Evolutionary conservation across 164 flowering plant species (phyloP).

Genomic region (Aristolochia californica): DNA sequence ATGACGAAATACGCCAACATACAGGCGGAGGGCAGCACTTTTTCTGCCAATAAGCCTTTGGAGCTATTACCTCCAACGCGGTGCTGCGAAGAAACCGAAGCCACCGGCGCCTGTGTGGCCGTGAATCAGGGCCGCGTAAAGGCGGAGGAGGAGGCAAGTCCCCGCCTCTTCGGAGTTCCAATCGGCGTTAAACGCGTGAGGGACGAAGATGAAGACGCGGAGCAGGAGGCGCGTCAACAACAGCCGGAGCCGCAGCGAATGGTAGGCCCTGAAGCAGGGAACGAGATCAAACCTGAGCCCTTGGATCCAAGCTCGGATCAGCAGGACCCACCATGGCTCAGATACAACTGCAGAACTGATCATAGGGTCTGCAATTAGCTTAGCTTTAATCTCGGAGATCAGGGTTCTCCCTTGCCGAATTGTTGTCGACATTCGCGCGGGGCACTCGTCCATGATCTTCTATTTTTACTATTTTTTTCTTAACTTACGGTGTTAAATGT

Average conservation of each 20-base stretch:
- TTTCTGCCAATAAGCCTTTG: conserved; percentile 20
- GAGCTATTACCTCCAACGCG: conserved; percentile 36
- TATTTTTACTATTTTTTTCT: too few relatives aligned
- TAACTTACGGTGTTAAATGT: too few relatives aligned
- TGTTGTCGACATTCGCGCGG: too few relatives aligned
- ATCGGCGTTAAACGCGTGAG: conserved; percentile 51
- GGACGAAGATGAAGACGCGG: conserved; percentile 13
- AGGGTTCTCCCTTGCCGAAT: too few relatives aligned
- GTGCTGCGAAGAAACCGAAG: conserved; percentile 12
- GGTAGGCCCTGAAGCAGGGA: not conserved
- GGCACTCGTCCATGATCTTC: too few relatives aligned
- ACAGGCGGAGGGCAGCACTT: conserved; percentile 10
- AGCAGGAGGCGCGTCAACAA: too few relatives aligned
- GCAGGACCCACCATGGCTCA: conserved; percentile 32
- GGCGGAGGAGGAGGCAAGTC: conserved; percentile 19
- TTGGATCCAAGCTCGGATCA: conserved; percentile 22
- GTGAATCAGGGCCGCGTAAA: conserved; percentile 4
- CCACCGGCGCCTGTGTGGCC: conserved; percentile 6
- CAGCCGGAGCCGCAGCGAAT: too few relatives aligned
- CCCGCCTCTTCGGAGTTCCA: conserved; percentile 53
- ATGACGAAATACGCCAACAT: conserved; percentile 42
- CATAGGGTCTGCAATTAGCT: conserved; percentile 36
- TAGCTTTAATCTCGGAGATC: too few relatives aligned
- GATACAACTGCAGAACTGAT: conserved; percentile 16
- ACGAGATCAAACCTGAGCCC: conserved; percentile 44